phyloP scores from a whole-genome alignment of 176 grass and related monocot genomes.

The Phragmites australis region DNA sequence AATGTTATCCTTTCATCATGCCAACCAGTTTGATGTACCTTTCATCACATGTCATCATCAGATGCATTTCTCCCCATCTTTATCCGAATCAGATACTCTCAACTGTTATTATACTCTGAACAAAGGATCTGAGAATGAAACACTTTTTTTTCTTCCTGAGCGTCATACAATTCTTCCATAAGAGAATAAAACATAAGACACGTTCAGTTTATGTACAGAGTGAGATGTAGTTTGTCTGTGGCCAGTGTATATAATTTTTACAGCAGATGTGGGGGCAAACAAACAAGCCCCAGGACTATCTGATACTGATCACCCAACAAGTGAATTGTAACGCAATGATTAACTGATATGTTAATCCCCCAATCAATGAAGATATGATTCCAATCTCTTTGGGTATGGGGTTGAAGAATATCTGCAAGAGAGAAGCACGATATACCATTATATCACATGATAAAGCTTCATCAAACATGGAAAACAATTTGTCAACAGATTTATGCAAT shows the following conservation, averaged over 20 bases:
- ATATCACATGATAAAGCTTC: neutral
- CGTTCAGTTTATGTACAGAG: slow-evolving; percentile 42
- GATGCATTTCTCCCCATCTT: neutral
- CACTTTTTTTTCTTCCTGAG: no score
- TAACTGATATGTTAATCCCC: slow-evolving; percentile 1
- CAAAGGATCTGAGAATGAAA: neutral
- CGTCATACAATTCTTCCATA: neutral
- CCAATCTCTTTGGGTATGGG: neutral
- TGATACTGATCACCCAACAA: neutral
- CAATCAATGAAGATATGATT: slow-evolving; percentile 37
- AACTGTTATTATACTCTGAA: neutral
- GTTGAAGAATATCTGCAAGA: slow-evolving; percentile 46
- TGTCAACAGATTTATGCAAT: neutral
- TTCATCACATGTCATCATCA: neutral
- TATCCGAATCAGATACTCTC: neutral
- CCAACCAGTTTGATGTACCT: neutral
- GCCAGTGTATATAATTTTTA: slow-evolving; percentile 28
- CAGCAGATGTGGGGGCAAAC: slow-evolving; percentile 12
- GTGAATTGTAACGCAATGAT: neutral
- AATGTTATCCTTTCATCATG: neutral
- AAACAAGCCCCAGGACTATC: slow-evolving; percentile 17
- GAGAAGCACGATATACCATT: neutral
- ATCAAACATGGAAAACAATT: neutral
- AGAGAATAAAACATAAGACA: slow-evolving; percentile 2
- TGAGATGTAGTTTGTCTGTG: slow-evolving; percentile 10